Evolutionary conservation across 176 grass and related monocot species (phyloP), one percentile per base, ranked within the genome.

Genomic region (Oryza longistaminata): DNA sequence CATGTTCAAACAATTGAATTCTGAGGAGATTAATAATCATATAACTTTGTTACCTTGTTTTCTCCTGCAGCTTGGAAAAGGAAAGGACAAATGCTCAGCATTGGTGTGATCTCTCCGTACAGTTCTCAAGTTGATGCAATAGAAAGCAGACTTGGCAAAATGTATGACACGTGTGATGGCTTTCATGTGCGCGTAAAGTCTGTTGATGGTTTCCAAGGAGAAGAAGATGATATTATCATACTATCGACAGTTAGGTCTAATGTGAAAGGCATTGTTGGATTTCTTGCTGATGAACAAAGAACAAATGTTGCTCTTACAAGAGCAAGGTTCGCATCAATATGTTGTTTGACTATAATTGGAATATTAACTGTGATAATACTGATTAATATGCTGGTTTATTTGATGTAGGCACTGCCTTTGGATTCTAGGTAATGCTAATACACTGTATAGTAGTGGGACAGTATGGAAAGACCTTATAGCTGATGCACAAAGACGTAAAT

Each of bases 251-350:
- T 97, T 40, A 91, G 88, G 70, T 91, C 84, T 19, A 97, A 94
- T 9, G 24, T 11, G 1, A 79, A 45, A 64, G 92, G 92, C 34
- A 53, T 2, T 85, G 84, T 94, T 84, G 92, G 88, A 42, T 97
- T 94, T 93, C 81, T 94, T 64, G 42, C 34, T 40, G 87, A 97
- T 86, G 77, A 71, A 10, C 90, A 89, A 80, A 89, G 95, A 73
- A 88, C 87, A 77, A 97, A 93, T 82, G 95, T 94, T 88, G 88
- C 92, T 50, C 77, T 95, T 78, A 97, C 95, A 58, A 97, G 95
- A 87, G 95, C 92, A 78, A 94, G 88, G 92, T 97, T 73, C 33
- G 64, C 29, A 76, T 73, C 15, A n/a, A 60, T 70, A 68, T 13
- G 5, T 60, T 78, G 29, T 29, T 66, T 76, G 31, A 5, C 7